phyloP scores from a whole-genome alignment of 73 alveolate genomes.

The Tetrahymena malaccensis region DNA sequence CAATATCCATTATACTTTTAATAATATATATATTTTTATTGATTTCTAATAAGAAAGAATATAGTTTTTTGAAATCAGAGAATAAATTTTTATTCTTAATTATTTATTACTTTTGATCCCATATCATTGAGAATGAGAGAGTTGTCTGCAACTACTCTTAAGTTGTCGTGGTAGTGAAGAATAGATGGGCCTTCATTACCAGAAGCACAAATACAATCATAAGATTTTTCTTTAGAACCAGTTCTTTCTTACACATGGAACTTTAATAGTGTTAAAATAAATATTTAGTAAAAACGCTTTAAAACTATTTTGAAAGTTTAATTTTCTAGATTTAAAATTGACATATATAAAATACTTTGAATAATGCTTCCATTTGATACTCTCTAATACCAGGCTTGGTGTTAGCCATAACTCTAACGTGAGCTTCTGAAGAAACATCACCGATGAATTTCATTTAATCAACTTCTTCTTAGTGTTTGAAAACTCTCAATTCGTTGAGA shows the following conservation, averaged over 20 bases:
- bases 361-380: constrained; percentile 63
- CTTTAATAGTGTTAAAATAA: not conserved
- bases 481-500: constrained; percentile 71
- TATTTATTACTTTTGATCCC: constrained; percentile 48
- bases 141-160: constrained; percentile 56
- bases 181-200: constrained; percentile 73
- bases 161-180: constrained; percentile 81
- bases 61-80: no score
- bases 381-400: constrained; percentile 74
- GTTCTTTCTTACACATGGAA: constrained; percentile 57
- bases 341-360: constrained; percentile 6
- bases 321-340: no score
- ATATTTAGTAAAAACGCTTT: not conserved
- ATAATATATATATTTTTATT: not conserved
- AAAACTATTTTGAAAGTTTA: no score
- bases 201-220: constrained; percentile 81
- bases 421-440: constrained; percentile 73
- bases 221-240: constrained; percentile 73
- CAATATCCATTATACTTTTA: constrained; percentile 79
- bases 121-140: constrained; percentile 70
- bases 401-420: constrained; percentile 61
- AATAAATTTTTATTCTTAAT: no score
- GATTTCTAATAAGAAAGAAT: no score
- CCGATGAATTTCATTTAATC: constrained; percentile 70
- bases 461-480: constrained; percentile 70